Evolutionary conservation across 148 eudicot genomes (phyloP).

Genomic region (Simmondsia chinensis): DNA sequence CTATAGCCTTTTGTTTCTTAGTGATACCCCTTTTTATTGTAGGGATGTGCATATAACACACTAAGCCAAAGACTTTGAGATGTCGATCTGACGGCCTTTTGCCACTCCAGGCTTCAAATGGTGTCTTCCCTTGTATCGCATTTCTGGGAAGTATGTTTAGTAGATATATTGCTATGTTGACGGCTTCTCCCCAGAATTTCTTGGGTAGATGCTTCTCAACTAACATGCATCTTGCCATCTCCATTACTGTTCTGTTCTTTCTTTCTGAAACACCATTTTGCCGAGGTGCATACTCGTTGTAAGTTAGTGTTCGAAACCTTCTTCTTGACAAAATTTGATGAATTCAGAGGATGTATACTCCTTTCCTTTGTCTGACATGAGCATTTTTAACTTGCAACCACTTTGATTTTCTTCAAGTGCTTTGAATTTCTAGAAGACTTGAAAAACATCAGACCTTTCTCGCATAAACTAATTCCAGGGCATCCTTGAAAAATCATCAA

Average conservation of each 20-base stretch:
- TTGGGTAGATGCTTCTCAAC: slow-evolving; percentile 3
- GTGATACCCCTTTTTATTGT: neutral
- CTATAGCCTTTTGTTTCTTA: slow-evolving; percentile 9
- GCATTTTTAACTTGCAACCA: neutral
- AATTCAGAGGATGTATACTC: slow-evolving; percentile 4
- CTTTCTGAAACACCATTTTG: slow-evolving; percentile 15
- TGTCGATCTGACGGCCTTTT: neutral
- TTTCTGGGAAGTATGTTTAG: slow-evolving; percentile 2
- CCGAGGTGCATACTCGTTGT: slow-evolving; percentile 3
- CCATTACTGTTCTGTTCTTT: slow-evolving; percentile 6
- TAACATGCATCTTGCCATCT: slow-evolving; percentile 8
- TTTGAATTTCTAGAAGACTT: slow-evolving; percentile 4
- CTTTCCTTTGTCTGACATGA: slow-evolving; percentile 5
- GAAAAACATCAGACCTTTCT: slow-evolving; percentile 1
- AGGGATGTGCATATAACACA: neutral
- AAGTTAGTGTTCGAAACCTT: slow-evolving; percentile 3
- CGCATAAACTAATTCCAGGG: slow-evolving; percentile 9
- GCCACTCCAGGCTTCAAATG: slow-evolving; percentile 9
- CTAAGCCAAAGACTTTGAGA: neutral
- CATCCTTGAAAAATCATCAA: slow-evolving; percentile 12
- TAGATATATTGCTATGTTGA: slow-evolving; percentile 3
- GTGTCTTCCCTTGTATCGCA: neutral
- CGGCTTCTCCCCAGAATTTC: slow-evolving; percentile 15
- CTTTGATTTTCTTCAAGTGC: slow-evolving; percentile 1
- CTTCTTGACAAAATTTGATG: slow-evolving; percentile 9